A percentile compares a stretch with the other conserved stretches of the same genome.
These are phyloP conservation scores for Aspergillus latus DNA, from an alignment of 2,329 filamentous ascomycete genomes.

Conservation along the genomic window DNA sequence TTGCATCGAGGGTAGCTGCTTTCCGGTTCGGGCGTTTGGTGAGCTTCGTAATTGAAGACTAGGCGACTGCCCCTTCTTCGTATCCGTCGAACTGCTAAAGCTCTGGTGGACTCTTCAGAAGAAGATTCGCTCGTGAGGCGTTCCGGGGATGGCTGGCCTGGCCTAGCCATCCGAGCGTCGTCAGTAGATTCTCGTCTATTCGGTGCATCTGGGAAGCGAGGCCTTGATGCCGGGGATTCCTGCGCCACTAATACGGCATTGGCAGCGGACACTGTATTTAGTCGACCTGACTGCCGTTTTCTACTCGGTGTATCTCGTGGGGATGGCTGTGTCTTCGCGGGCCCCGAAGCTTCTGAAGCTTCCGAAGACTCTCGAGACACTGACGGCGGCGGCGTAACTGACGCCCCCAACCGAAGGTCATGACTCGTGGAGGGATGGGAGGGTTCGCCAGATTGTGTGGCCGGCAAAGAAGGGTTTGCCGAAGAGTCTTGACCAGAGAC, in stretches of 20 bases:
- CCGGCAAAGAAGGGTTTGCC: neutral
- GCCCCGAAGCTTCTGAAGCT: neutral
- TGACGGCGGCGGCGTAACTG: neutral
- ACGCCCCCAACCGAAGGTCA: neutral
- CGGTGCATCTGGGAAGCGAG: neutral
- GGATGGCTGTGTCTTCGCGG: neutral
- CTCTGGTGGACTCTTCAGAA: neutral
- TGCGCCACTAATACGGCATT: neutral
- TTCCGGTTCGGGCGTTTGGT: neutral
- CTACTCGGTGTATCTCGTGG: neutral
- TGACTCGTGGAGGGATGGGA: neutral
- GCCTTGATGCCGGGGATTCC: neutral
- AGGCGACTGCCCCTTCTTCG: neutral
- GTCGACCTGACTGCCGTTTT: neutral
- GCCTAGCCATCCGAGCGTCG: neutral
- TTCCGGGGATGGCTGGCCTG: too few relatives aligned
- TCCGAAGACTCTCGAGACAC: neutral
- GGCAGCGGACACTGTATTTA: neutral
- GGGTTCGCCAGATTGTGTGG: neutral
- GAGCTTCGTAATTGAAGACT: neutral
- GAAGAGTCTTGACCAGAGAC: neutral
- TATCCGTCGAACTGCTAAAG: neutral
- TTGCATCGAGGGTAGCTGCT: constrained; percentile 17
- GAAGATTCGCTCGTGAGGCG: neutral
- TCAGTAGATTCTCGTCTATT: neutral